Base-by-base conservation (phyloP, 2,329 filamentous ascomycete species). In the Trichoderma lentiforme region DNA sequence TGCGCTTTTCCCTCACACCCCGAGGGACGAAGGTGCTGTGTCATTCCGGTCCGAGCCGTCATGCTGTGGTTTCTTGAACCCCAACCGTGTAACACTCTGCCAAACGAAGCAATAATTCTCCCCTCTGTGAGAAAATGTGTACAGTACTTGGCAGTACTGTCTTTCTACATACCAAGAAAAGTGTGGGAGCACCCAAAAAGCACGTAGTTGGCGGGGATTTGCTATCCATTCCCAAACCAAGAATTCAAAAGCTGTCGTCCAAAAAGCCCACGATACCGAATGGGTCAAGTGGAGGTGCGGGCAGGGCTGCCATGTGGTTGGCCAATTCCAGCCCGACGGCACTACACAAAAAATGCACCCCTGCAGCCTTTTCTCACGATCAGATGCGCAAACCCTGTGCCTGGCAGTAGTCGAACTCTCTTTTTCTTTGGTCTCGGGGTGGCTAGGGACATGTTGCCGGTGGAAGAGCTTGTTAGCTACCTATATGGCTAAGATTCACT, bases 301-400 rank as follows among this genome's bases (percentile, higher is more conserved):
- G 43, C 66, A 62, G 66, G 66, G 56, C 66, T 61, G 66, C 66
- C 66, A 62, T 70, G 66, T 62, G 66, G 66, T 70, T 70, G 66
- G 66, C 21, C 66, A 53, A 61, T 70, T 70, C 57, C 56, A 51
- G 43, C 28, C 28, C 47, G 47, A 65, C 28, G 43, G 62, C 43
- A 43, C 21, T 28, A 47, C 32, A 21, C 36, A 18, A 53, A 53
- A 14, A n/a, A 32, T 21, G 51, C 57, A 39, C 34, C 63, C 63
- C 47, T 64, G 66, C 21, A 62, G 47, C 15, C 28, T 26, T 24
- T 30, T 26, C 39, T 67, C 21, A 15, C 66, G 34, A 69, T 69
- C 36, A 60, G 66, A 61, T 30, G 24, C 53, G 30, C 24, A 53
- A 39, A 12, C 32, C 66, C 39, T 62, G 66, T 70, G 66, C 66